Conservation (phyloP, 805 yeast species). For the Torulaspora maleeae region DNA sequence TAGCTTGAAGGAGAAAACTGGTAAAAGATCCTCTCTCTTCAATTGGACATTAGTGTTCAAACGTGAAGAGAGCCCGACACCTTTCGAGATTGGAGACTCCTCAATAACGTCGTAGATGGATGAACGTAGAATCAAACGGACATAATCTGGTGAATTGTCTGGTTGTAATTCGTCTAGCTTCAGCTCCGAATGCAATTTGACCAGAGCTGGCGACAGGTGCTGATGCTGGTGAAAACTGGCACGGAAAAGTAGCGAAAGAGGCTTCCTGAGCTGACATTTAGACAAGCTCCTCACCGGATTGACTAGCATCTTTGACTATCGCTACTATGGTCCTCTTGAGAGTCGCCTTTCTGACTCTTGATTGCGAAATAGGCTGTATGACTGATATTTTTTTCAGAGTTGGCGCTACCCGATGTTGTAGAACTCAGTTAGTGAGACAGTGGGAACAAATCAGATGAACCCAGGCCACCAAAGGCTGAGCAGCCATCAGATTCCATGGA, state of each 20-base stretch:
- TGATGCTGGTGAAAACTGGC: conserved; percentile 18
- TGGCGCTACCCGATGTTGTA: neutral
- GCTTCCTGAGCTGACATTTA: neutral
- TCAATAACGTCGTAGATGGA: conserved; percentile 92
- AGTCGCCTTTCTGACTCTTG: neutral
- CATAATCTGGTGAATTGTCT: conserved; percentile 83
- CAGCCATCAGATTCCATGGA: no score
- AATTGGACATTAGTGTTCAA: conserved; percentile 70
- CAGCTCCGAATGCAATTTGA: conserved; percentile 30
- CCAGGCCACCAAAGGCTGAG: no score
- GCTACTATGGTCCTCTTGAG: neutral
- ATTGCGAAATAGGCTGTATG: neutral
- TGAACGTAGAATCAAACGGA: conserved; percentile 83
- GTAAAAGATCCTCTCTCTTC: conserved; percentile 89
- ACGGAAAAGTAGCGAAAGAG: conserved; percentile 12
- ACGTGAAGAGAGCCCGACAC: conserved; percentile 67
- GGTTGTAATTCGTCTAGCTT: conserved; percentile 47
- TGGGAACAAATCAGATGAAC: no score
- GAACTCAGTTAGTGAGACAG: neutral
- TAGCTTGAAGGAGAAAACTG: conserved; percentile 92
- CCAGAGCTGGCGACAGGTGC: conserved; percentile 21
- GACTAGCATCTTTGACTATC: conserved; percentile 2
- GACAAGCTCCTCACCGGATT: conserved; percentile 6
- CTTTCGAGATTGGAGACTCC: conserved; percentile 80
- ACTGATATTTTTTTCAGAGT: neutral